Conservation (phyloP, 805 yeast species). For the Sungouiozyma intestinalis region DNA sequence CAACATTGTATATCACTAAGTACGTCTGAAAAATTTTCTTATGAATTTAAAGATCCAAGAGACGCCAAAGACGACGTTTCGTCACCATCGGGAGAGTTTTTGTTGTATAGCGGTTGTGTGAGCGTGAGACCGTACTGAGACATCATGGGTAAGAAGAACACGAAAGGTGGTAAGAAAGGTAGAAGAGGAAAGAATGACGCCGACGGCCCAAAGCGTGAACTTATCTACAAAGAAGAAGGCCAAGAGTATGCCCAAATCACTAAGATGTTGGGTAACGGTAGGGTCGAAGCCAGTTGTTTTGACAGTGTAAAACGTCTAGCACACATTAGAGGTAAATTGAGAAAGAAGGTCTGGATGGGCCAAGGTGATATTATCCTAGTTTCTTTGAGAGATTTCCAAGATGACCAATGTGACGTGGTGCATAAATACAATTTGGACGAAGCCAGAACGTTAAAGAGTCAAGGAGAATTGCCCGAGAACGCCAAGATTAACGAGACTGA, state of each 20-base stretch:
- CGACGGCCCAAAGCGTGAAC: constrained; percentile 87
- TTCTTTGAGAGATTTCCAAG: constrained; percentile 96
- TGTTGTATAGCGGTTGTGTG: no score
- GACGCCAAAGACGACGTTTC: no score
- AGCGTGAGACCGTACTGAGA: background rate
- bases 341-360: constrained; percentile 99
- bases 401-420: constrained; percentile 95
- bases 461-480: constrained; percentile 94
- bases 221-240: constrained; percentile 84
- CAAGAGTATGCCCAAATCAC: constrained; percentile 98
- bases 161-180: constrained; percentile 77
- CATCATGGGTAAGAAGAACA: constrained; percentile 31
- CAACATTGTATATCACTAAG: no score
- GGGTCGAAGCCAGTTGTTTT: constrained; percentile 90
- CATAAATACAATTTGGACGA: constrained; percentile 96
- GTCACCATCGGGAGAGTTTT: no score
- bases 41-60: no score
- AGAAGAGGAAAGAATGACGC: constrained; percentile 97
- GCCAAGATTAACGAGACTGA: constrained; percentile 97
- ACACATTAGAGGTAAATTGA: constrained; percentile 95
- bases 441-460: constrained; percentile 89
- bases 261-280: constrained; percentile 97
- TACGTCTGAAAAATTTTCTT: no score
- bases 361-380: constrained; percentile 97
- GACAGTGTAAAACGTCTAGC: constrained; percentile 93